Evolutionary conservation across 371 early-diverging fungal species (phyloP).

Genomic region (Sporodiniella umbellata): DNA sequence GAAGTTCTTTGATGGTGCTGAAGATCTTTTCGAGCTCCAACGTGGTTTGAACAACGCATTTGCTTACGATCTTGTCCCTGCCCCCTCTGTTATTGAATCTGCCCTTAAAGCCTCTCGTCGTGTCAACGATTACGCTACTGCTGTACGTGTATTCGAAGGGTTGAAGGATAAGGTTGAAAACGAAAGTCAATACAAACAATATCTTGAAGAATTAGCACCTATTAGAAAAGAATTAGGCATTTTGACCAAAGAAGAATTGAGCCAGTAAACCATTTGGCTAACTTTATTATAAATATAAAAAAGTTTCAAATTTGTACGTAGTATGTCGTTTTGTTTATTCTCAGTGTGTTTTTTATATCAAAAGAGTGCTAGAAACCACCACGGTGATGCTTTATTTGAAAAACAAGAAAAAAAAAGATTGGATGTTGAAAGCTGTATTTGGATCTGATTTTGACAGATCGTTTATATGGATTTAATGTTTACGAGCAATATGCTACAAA

Average conservation of each 20-base stretch:
- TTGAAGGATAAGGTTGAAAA: constrained; percentile 86
- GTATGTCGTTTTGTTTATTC: too few relatives aligned
- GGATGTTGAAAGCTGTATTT: too few relatives aligned
- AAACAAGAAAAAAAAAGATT: too few relatives aligned
- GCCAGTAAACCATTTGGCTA: constrained; percentile 36
- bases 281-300: neutral
- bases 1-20: constrained; percentile 86
- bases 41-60: constrained; percentile 96
- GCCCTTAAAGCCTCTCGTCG: constrained; percentile 89
- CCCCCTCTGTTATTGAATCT: constrained; percentile 82
- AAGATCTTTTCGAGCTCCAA: constrained; percentile 95
- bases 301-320: neutral
- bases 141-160: constrained; percentile 92
- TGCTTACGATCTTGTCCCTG: constrained; percentile 92
- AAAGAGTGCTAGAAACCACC: too few relatives aligned
- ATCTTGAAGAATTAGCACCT: constrained; percentile 84
- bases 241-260: constrained; percentile 84
- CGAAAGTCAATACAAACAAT: constrained; percentile 82
- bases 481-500: too few relatives aligned
- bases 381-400: too few relatives aligned
- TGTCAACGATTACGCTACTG: constrained; percentile 90
- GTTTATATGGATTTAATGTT: too few relatives aligned
- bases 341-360: too few relatives aligned
- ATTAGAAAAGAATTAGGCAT: constrained; percentile 85
- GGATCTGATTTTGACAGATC: too few relatives aligned